phyloP scores from a whole-genome alignment of 768 basidiomycete species.

The Pleurotus citrinopileatus region DNA sequence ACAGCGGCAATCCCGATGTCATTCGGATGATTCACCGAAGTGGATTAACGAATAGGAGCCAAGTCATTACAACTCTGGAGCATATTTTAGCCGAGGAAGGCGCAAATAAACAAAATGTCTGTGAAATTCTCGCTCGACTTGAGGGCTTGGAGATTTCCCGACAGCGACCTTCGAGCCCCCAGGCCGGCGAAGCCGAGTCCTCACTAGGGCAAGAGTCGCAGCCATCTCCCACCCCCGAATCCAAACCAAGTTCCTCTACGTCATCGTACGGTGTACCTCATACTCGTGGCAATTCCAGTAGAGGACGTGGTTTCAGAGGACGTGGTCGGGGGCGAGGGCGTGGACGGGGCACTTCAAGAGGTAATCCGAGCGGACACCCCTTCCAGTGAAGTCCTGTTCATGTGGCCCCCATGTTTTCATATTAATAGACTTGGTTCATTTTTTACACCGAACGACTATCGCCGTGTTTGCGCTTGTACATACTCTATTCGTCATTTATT shows the following conservation, averaged over 20 bases:
- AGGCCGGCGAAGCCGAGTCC: conserved; percentile 10
- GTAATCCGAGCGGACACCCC: conserved; percentile 19
- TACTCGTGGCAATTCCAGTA: conserved; percentile 5
- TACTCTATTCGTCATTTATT: neutral
- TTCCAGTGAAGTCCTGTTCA: neutral
- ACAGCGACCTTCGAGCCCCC: conserved; percentile 2
- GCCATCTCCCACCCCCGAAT: neutral
- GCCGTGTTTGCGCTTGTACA: conserved; percentile 7
- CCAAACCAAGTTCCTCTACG: neutral
- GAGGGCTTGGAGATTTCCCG: conserved; percentile 14
- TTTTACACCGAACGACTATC: neutral
- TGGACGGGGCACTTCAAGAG: conserved; percentile 31
- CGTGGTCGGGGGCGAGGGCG: conserved; percentile 37
- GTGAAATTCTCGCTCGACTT: conserved; percentile 38
- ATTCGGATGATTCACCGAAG: conserved; percentile 64
- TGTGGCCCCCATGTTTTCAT: conserved; percentile 13
- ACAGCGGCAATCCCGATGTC: conserved; percentile 59
- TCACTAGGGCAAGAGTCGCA: conserved; percentile 4
- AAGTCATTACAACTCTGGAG: conserved; percentile 50
- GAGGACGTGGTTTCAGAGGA: conserved; percentile 16
- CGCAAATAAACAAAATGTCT: conserved; percentile 46
- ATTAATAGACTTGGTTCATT: conserved; percentile 2
- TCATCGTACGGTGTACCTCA: conserved; percentile 3
- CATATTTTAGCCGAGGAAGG: conserved; percentile 21
- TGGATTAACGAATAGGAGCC: conserved; percentile 44